Evolutionary conservation across 75 land plant genomes (phyloP), one percentile per base, ranked within the genome.

Genomic region (Cryptomeria japonica): DNA sequence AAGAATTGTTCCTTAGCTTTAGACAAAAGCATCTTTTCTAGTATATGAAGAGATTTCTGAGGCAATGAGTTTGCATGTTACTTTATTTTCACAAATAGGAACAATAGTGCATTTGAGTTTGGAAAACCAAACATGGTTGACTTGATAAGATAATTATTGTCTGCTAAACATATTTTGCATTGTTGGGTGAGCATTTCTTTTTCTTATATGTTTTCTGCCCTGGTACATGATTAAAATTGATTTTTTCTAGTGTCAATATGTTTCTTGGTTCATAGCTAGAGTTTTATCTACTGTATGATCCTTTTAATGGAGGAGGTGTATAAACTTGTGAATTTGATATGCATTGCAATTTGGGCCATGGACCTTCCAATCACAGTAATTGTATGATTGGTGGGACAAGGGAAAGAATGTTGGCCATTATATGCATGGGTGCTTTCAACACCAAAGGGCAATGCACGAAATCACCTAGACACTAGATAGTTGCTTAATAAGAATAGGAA

Each of bases 271-370:
- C 51, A 28, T 14, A 12, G 41, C 47, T 46, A 16, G 84, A 32
- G 22, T 82, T 80, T 82, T 11, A 82, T 44, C 47, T 82, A 82
- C 25, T 44, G 51, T 82, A 46, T 32, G 2, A 12, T 22, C 44
- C n/a, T 80, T 80, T 80, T 82, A 28, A 82, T 82, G 84, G 84
- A 5, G 46, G 51, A 46, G 31, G 84, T 44, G 47, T 25, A 82
- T 44, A 31, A 25, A 31, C 14, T 1, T 46, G 53, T 82, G 51
- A 82, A 28, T 82, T 46, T 82, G 32, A 46, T 28, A 14, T 46
- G 84, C 84, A 82, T 28, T 46, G 84, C 51, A 82, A 82, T n/a
- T 82, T 28, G 14, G 47, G 3, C n/a, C 31, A 0, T 32, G 49
- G 86, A 46, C 5, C 41, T 85, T 46, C 6, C 8, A 18, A 37